Evolutionary conservation across 1,139 yeast species (phyloP).

Genomic region (Hyphopichia fennica): DNA sequence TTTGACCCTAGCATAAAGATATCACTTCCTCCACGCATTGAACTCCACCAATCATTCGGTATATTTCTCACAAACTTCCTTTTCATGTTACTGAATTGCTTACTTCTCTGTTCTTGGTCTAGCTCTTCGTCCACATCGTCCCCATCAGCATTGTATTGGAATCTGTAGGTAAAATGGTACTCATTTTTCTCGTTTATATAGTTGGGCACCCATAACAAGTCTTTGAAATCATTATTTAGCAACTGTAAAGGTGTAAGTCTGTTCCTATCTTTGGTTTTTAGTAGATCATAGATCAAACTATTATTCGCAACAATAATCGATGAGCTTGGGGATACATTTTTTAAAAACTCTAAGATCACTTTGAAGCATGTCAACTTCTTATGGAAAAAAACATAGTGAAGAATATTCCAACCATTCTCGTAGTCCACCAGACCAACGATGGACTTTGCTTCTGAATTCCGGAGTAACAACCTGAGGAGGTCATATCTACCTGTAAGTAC

Average conservation of each 20-base stretch:
- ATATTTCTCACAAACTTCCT: slow-evolving; percentile 4
- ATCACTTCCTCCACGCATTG: slow-evolving; percentile 57
- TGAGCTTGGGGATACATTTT: slow-evolving; percentile 10
- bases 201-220: slow-evolving; percentile 44
- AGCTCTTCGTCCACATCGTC: slow-evolving; percentile 2
- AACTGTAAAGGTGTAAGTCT: slow-evolving; percentile 66
- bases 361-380: slow-evolving; percentile 62
- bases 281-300: slow-evolving; percentile 32
- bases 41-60: slow-evolving; percentile 31
- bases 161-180: slow-evolving; percentile 24
- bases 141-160: slow-evolving; percentile 7
- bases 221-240: slow-evolving; percentile 42
- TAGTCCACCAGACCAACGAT: slow-evolving; percentile 52
- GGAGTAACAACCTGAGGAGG: slow-evolving; percentile 46
- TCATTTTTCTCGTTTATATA: slow-evolving; percentile 37
- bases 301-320: slow-evolving; percentile 20
- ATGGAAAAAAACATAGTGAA: slow-evolving; percentile 65
- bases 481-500: slow-evolving; percentile 53
- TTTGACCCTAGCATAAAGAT: slow-evolving; percentile 67
- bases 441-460: slow-evolving; percentile 38
- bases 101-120: background rate
- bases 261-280: slow-evolving; percentile 65
- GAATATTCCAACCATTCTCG: slow-evolving; percentile 83
- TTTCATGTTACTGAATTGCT: slow-evolving; percentile 1
- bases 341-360: slow-evolving; percentile 41